Evolutionary conservation across 371 early-diverging fungal species (phyloP), one percentile per base, ranked within the genome.

Genomic region (Mucor plumbeus): DNA sequence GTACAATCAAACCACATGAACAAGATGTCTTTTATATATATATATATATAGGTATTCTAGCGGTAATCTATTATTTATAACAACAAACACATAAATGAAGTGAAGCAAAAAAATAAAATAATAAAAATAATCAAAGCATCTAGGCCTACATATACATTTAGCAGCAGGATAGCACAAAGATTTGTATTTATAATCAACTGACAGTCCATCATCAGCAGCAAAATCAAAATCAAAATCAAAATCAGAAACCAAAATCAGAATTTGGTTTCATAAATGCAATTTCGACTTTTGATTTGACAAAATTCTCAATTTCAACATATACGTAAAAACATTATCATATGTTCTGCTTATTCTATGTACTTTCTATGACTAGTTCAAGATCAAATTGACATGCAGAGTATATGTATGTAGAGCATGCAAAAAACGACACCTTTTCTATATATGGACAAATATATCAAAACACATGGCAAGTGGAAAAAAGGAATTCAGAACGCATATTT

Each of bases 181-280:
- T 26, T 26, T 44, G 44, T 17, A 44, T 44, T 44, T 44, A n/a
- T 44, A n/a, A n/a, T 44, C 44, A 44, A 44, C 44, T 44, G 44
- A 44, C 44, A 44, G 44, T n/a, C 44, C 44, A 53, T 31, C 31
- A 31, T 53, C 0, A 31, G 53, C 31, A 31, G 11, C 13, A 21
- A 53, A 53, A 31, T 53, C 31, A 21, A 10, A 26, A 31, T 53
- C 31, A 44, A n/a, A 44, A 44, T 15, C 17, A 17, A n/a, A n/a
- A n/a, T n/a, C n/a, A n/a, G n/a, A 53, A 53, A 31, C 26, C 31
- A 21, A 10, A 26, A 31, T 53, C 31, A 44, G 17, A 44, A 44
- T 15, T n/a, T n/a, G n/a, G 44, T 44, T 44, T 44, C 44, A 44
- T 44, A 4, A 4, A 44, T 44, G 44, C 44, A 44, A 6, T 6